Conservation (phyloP, 768 basidiomycete genomes). For the Paxillus rubicundulus region DNA sequence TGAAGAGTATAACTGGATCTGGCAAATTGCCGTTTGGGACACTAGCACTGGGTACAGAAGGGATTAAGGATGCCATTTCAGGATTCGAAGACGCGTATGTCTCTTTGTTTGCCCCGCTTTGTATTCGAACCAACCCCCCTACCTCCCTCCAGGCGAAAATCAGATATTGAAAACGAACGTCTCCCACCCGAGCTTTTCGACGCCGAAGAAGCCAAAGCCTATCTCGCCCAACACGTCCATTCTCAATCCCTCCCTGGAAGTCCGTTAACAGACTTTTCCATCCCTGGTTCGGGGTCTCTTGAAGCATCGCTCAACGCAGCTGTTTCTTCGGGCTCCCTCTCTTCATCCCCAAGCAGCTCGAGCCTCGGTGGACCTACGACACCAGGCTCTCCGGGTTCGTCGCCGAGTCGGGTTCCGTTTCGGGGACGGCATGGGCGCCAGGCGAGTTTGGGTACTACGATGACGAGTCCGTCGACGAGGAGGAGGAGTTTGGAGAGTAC, state of each 20-base stretch:
- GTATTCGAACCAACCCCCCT: not conserved
- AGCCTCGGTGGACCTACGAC: constrained; percentile 17
- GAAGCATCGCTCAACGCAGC: constrained; percentile 39
- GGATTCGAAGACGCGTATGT: constrained; percentile 96
- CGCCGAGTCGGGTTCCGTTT: constrained; percentile 51
- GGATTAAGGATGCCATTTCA: constrained; percentile 91
- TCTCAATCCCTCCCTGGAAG: constrained; percentile 50
- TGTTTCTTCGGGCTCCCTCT: constrained; percentile 21
- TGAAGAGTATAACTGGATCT: constrained; percentile 86
- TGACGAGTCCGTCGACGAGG: constrained; percentile 89
- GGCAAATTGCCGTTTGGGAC: constrained; percentile 77
- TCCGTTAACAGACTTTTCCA: constrained; percentile 44
- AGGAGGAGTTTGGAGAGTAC: constrained; percentile 93
- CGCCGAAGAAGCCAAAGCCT: constrained; percentile 65
- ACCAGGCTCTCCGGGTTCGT: constrained; percentile 40
- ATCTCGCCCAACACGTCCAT: constrained; percentile 39
- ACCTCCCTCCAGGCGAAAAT: constrained; percentile 69
- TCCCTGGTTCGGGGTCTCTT: constrained; percentile 45
- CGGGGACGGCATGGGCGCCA: constrained; percentile 54
- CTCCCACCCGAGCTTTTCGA: constrained; percentile 96
- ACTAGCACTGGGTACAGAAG: constrained; percentile 85
- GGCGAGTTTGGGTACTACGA: constrained; percentile 82
- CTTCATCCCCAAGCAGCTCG: constrained; percentile 23
- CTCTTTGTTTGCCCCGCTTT: not conserved
- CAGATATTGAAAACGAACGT: constrained; percentile 98